Percentiles rank a stretch among this genome's conserved stretches.
phyloP scores from a whole-genome alignment of 2,329 filamentous ascomycete genomes.

The Fusarium keratoplasticum region DNA sequence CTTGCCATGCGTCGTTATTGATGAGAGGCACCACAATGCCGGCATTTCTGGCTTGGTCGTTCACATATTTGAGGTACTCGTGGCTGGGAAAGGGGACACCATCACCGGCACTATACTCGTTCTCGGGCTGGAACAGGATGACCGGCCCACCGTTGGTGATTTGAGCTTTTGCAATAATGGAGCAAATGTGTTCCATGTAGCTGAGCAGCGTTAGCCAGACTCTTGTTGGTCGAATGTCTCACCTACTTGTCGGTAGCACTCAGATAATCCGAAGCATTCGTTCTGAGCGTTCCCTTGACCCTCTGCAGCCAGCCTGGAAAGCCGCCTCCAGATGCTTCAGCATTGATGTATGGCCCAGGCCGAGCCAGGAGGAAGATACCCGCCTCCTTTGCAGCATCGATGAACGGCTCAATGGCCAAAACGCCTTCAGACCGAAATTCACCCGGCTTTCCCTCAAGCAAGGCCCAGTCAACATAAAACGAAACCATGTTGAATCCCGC shows the following conservation, averaged over 20 bases:
- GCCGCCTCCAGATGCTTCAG: conserved; percentile 80
- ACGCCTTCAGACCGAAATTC: conserved; percentile 77
- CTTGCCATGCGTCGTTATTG: conserved; percentile 75
- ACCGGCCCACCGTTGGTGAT: conserved; percentile 87
- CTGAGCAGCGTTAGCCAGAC: background rate
- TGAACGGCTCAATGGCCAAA: conserved; percentile 80
- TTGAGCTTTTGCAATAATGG: conserved; percentile 78
- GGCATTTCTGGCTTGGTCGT: conserved; percentile 73
- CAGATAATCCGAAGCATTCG: conserved; percentile 70
- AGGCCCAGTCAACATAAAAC: conserved; percentile 83
- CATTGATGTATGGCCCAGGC: conserved; percentile 82
- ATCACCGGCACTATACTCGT: conserved; percentile 74
- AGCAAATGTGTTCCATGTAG: conserved; percentile 69
- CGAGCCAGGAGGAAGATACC: conserved; percentile 82
- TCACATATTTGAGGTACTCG: conserved; percentile 77
- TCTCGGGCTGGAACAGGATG: conserved; percentile 84
- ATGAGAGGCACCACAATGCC: conserved; percentile 81
- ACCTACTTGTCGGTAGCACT: conserved; percentile 73
- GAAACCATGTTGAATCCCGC: conserved; percentile 84
- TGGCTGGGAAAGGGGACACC: conserved; percentile 70
- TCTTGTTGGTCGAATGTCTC: background rate
- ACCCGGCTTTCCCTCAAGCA: conserved; percentile 79
- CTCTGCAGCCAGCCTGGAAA: conserved; percentile 85
- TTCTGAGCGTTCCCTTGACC: conserved; percentile 73
- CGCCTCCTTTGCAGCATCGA: conserved; percentile 77